Base-by-base conservation (phyloP, 192 early-diverging fungal species). In the Chytriomyces hyalinus region DNA sequence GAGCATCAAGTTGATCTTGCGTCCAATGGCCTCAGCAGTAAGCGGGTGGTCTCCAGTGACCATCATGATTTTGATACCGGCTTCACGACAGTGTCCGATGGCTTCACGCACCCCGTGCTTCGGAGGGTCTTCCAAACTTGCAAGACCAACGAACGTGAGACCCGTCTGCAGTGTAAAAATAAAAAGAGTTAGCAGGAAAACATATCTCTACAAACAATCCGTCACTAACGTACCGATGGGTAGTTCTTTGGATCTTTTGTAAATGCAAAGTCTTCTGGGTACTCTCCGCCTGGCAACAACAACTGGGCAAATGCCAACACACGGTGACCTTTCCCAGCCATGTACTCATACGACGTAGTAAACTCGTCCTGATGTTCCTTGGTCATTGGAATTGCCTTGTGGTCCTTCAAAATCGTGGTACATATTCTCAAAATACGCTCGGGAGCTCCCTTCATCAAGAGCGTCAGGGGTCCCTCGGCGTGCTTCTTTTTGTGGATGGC, bases 71-170 rank as follows among this genome's bases (percentile, higher is more conserved):
- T 93, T 92, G 84, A 99, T 93, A 73, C 97, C 97, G 11, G 97
- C 97, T 44, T 82, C 85, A 70, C 95, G 92, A 80, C 95, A 96
- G 57, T 92, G 90, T 53, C 95, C 96, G 82, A 99, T 94, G 24
- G 96, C 96, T 83, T 97, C 95, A 83, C 95, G 94, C n/a, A 99
- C 96, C 67, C 95, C 97, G 80, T 97, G 96, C 82, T 97, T 97
- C 77, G 97, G 97, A 65, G 97, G 97, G 81, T 97, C 97, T 79
- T 97, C 94, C 7, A 99, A 86, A n/a, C 92, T 93, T 9, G 90
- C 89, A 24, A 99, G 87, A 13, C 96, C 95, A 51, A 95, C 90
- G 87, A 96, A 95, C 49, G 83, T 87, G 73, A 93, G 84, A 44
- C 87, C 87, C 7, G 75, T 66, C 81, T 82, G 57, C 5, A 50